Evolutionary conservation across 805 yeast species (phyloP).

Genomic region (Clavispora carvajalis): DNA sequence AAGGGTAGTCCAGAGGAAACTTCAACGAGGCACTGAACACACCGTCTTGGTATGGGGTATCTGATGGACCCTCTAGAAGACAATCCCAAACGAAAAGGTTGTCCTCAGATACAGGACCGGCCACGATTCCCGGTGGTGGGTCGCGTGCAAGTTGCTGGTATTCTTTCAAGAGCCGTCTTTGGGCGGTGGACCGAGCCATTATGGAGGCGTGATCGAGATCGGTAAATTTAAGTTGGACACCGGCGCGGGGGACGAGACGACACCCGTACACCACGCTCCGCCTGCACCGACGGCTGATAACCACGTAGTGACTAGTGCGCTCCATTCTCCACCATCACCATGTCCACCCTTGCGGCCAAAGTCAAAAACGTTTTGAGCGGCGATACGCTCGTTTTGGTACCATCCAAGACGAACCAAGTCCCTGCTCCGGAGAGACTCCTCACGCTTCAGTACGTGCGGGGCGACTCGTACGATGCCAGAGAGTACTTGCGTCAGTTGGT

Average conservation of each 20-base stretch:
- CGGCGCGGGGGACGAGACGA: too few relatives aligned
- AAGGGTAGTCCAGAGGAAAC: conserved; percentile 78
- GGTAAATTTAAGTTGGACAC: too few relatives aligned
- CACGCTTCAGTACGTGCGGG: conserved; percentile 59
- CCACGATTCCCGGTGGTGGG: conserved; percentile 92
- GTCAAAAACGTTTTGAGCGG: conserved; percentile 69
- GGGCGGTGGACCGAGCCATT: conserved; percentile 53
- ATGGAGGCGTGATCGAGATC: too few relatives aligned
- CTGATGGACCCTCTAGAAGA: conserved; percentile 75
- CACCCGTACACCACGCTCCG: neutral
- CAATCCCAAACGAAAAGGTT: conserved; percentile 82
- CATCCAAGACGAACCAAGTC: conserved; percentile 37
- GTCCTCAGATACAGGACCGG: conserved; percentile 79
- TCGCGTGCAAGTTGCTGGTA: conserved; percentile 79
- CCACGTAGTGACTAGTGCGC: conserved; percentile 1
- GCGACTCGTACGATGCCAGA: conserved; percentile 54
- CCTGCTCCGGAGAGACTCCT: conserved; percentile 53
- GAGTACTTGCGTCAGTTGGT: conserved; percentile 58
- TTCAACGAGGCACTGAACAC: conserved; percentile 71
- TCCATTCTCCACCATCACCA: neutral
- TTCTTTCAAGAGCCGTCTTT: conserved; percentile 80
- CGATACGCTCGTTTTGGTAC: conserved; percentile 61
- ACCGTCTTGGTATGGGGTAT: conserved; percentile 81
- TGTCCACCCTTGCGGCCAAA: conserved; percentile 38
- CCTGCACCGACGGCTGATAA: neutral